phyloP scores from a whole-genome alignment of 192 early-diverging fungal species.

The Coemansia sp. region DNA sequence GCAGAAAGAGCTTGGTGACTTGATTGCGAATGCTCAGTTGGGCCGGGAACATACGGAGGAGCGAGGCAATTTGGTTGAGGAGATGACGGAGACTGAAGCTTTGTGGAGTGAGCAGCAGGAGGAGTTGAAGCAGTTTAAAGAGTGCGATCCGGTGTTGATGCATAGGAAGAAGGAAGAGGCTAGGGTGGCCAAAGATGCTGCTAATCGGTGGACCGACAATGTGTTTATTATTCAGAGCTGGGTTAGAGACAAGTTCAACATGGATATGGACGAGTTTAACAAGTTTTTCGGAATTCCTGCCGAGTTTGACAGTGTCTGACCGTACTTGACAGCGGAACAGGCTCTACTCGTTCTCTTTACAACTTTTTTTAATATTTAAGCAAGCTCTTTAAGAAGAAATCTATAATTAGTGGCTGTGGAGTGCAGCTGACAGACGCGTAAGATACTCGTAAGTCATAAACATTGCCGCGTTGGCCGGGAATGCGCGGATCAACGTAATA shows the following conservation, averaged over 20 bases:
- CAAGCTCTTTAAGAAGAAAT: background rate
- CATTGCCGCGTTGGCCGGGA: slow-evolving; percentile 93
- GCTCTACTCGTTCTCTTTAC: slow-evolving; percentile 11
- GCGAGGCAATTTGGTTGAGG: slow-evolving; percentile 51
- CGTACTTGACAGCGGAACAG: background rate
- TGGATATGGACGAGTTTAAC: slow-evolving; percentile 63
- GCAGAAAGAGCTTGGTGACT: slow-evolving; percentile 45
- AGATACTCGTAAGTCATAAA: slow-evolving; percentile 92
- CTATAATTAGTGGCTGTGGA: slow-evolving; percentile 10
- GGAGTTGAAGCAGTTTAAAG: slow-evolving; percentile 66
- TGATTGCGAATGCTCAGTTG: slow-evolving; percentile 51
- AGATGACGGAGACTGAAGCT: slow-evolving; percentile 56
- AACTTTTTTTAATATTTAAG: slow-evolving; percentile 5
- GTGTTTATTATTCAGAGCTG: slow-evolving; percentile 80
- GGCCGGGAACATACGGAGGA: slow-evolving; percentile 69
- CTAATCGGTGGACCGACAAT: slow-evolving; percentile 89
- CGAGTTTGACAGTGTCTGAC: slow-evolving; percentile 64
- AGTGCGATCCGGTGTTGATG: slow-evolving; percentile 74
- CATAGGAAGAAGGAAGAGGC: slow-evolving; percentile 62
- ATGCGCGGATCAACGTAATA: slow-evolving; percentile 83
- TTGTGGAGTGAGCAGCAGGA: slow-evolving; percentile 37
- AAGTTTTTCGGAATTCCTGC: slow-evolving; percentile 64
- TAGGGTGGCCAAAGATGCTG: slow-evolving; percentile 62
- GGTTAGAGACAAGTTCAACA: slow-evolving; percentile 65
- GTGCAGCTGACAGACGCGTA: slow-evolving; percentile 23